Percentiles rank a stretch among this genome's conserved stretches.
phyloP scores from a whole-genome alignment of 768 basidiomycete species.

The Termitomyces sp. region DNA sequence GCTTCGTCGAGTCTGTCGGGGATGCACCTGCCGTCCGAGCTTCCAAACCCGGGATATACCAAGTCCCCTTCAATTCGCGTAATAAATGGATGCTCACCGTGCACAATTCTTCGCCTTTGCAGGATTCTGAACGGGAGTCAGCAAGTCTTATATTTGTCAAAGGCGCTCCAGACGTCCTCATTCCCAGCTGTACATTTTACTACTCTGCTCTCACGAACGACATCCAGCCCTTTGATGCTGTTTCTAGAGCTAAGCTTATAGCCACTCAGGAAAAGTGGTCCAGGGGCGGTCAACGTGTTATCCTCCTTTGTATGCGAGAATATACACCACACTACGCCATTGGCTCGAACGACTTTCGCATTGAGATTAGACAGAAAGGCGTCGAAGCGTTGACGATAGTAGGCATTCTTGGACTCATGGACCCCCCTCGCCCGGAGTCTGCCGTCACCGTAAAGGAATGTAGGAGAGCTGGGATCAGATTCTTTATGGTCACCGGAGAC shows the following conservation, averaged over 20 bases:
- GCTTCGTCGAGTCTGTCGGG: conserved; percentile 30
- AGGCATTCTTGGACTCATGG: conserved; percentile 48
- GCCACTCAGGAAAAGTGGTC: conserved; percentile 36
- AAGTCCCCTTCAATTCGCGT: conserved; percentile 42
- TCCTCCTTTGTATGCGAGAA: conserved; percentile 34
- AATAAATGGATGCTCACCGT: conserved; percentile 58
- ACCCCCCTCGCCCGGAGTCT: conserved; percentile 49
- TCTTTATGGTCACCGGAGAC: conserved; percentile 56
- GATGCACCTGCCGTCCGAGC: conserved; percentile 16
- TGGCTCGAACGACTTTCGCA: conserved; percentile 16
- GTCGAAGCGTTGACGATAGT: conserved; percentile 35
- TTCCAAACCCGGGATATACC: conserved; percentile 22
- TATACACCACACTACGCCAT: conserved; percentile 15
- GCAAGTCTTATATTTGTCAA: conserved; percentile 37
- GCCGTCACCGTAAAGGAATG: conserved; percentile 38
- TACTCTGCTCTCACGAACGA: conserved; percentile 2
- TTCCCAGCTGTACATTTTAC: conserved; percentile 29
- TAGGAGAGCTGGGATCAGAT: conserved; percentile 46
- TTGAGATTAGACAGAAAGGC: conserved; percentile 32
- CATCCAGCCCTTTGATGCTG: conserved; percentile 20
- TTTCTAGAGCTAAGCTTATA: conserved; percentile 14
- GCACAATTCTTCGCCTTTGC: conserved; percentile 15
- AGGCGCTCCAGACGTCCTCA: conserved; percentile 53
- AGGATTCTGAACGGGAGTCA: conserved; percentile 4
- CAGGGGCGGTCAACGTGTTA: conserved; percentile 45